phyloP scores from a whole-genome alignment of 2,329 filamentous ascomycete genomes.

The Pseudogymnoascus sp. region DNA sequence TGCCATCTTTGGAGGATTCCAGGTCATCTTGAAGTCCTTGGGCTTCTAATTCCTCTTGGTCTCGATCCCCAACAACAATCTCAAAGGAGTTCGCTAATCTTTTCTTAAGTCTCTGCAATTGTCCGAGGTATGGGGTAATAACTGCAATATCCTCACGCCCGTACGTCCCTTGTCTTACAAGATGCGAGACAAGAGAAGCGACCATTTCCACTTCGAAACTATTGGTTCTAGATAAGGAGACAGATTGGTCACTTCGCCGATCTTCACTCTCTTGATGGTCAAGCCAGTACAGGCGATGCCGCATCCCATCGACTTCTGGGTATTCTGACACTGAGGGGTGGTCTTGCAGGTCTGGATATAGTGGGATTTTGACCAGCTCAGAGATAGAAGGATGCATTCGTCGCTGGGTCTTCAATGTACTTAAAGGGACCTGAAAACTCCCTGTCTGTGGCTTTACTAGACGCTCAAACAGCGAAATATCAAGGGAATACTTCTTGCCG shows the following conservation, averaged over 20 bases:
- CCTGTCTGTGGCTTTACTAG: slow-evolving; percentile 31
- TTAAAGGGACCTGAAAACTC: slow-evolving; percentile 25
- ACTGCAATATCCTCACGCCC: slow-evolving; percentile 57
- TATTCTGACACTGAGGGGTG: slow-evolving; percentile 32
- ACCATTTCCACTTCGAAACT: slow-evolving; percentile 57
- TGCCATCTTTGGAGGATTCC: slow-evolving; percentile 12
- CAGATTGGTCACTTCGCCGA: slow-evolving; percentile 46
- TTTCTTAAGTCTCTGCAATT: slow-evolving; percentile 45
- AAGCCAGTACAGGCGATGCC: slow-evolving; percentile 51
- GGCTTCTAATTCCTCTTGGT: slow-evolving; percentile 45
- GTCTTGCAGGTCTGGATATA: slow-evolving; percentile 53
- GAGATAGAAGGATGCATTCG: slow-evolving; percentile 61
- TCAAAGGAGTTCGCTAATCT: slow-evolving; percentile 44
- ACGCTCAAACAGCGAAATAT: slow-evolving; percentile 46
- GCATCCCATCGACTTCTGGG: slow-evolving; percentile 48
- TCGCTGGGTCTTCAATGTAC: slow-evolving; percentile 49
- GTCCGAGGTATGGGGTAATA: slow-evolving; percentile 57
- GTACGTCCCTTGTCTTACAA: slow-evolving; percentile 60
- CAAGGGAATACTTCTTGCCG: slow-evolving; percentile 34
- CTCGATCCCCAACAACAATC: slow-evolving; percentile 57
- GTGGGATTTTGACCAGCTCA: slow-evolving; percentile 45
- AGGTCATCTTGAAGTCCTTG: slow-evolving; percentile 19
- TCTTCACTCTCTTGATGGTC: slow-evolving; percentile 47
- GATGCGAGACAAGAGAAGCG: slow-evolving; percentile 52
- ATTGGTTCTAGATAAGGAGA: slow-evolving; percentile 54